A percentile compares a stretch with the other conserved stretches of the same genome.
Evolutionary conservation across 768 basidiomycete species (phyloP).

Genomic region (Boletus sp.): DNA sequence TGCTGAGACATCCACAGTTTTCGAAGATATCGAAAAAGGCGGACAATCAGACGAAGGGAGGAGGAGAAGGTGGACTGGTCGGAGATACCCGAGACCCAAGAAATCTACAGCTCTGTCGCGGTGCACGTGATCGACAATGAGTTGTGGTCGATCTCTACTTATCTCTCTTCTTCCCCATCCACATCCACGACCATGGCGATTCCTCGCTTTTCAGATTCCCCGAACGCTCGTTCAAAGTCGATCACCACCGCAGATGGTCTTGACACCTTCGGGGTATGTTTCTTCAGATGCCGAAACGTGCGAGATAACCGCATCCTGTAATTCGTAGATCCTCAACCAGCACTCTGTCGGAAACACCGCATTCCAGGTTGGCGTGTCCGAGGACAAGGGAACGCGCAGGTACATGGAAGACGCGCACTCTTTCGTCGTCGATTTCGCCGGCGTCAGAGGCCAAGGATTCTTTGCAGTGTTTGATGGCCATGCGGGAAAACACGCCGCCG

Average conservation of each 20-base stretch:
- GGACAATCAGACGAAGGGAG: conserved; percentile 18
- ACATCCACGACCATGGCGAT: conserved; percentile 20
- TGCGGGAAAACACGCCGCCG: conserved; percentile 97
- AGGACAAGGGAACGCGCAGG: conserved; percentile 85
- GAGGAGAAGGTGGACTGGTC: background rate
- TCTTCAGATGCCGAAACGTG: background rate
- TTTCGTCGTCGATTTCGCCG: conserved; percentile 91
- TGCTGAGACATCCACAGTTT: conserved; percentile 90
- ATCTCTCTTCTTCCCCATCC: conserved; percentile 8
- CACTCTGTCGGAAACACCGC: conserved; percentile 64
- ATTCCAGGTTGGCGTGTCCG: conserved; percentile 64
- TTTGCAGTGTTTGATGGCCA: conserved; percentile 99
- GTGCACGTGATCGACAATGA: conserved; percentile 24
- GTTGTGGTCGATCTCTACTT: background rate
- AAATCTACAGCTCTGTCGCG: conserved; percentile 10
- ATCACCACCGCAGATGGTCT: conserved; percentile 72
- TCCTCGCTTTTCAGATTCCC: conserved; percentile 51
- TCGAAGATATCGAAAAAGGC: conserved; percentile 34
- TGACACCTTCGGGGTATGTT: conserved; percentile 73
- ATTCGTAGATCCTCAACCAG: conserved; percentile 41
- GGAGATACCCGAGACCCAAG: conserved; percentile 24
- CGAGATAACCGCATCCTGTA: background rate
- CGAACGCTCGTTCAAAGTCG: conserved; percentile 78
- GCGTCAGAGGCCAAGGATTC: conserved; percentile 92
- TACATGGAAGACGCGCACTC: conserved; percentile 99